Base-by-base conservation (phyloP, 352 stramenopile genomes). In the Pythium aquatile region DNA sequence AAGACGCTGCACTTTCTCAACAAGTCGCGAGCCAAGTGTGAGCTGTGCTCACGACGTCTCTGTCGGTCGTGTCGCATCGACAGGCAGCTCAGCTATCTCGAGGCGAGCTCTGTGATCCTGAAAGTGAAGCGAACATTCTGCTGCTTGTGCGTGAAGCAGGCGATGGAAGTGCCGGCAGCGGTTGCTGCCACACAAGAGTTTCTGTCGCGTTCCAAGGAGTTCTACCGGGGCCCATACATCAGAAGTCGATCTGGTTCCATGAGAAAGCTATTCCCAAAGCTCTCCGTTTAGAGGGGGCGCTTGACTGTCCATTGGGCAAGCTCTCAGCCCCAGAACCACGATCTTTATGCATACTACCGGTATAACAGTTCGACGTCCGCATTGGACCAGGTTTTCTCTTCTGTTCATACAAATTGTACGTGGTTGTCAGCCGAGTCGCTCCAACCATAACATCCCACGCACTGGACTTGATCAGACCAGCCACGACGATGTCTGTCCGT, bases 21-120 rank as follows among this genome's bases (percentile, higher is more conserved):
- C 39, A 61, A 61, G 32, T 65, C 56, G 29, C 40, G 63, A n/a
- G 53, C 46, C 33, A 49, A 55, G 16, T 66, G 60, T 52, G 51
- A 40, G 52, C 52, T 66, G 17, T 66, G 60, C 24, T 16, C 39
- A 32, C 51, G 60, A 9, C 13, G 32, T 20, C 40, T 66, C 5
- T 66, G 60, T 53, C 30, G 30, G 3, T 29, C 51, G 39, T 66
- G 60, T 40, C 40, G 60, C 39, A 39, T 66, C 10, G 37, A 46
- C 52, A 61, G 56, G 53, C 29, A 47, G 40, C 60, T 66, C 29
- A 61, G 46, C 33, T 64, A 52, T 29, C 6, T 64, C 11, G 35
- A 64, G 3, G 2, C 29, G 9, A 24, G 32, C 9, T 37, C n/a
- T 1, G 24, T 7, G 1, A 29, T 47, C 5, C 11, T 39, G 32